A percentile compares a stretch with the other conserved stretches of the same genome.
Evolutionary conservation across 129 eudicot genomes (phyloP).

Genomic region (Helianthus annuus): HanXRQr2.0-SUNRISE NC_035443.2:145263369-145263868

Average conservation of each 20-base stretch:
- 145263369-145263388: constrained; percentile 72
- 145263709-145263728: constrained; percentile 27
- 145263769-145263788: neutral
- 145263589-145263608: constrained; percentile 37
- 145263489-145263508: constrained; percentile 78
- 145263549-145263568: constrained; percentile 64
- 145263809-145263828: constrained; percentile 29
- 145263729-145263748: constrained; percentile 13
- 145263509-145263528: constrained; percentile 60
- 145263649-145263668: constrained; percentile 64
- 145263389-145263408: constrained; percentile 92
- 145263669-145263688: constrained; percentile 39
- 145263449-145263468: constrained; percentile 74
- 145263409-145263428: constrained; percentile 78
- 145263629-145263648: constrained; percentile 52
- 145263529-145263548: constrained; percentile 73
- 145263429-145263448: constrained; percentile 82
- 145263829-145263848: constrained; percentile 30
- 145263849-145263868: constrained; percentile 7
- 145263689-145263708: constrained; percentile 30
- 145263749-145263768: constrained; percentile 11
- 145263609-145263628: constrained; percentile 14
- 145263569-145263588: constrained; percentile 34
- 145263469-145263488: constrained; percentile 88
- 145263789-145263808: constrained; percentile 30